Evolutionary conservation across 1,139 yeast species (phyloP).

Genomic region (Saccharomyces hybrid): DNA sequence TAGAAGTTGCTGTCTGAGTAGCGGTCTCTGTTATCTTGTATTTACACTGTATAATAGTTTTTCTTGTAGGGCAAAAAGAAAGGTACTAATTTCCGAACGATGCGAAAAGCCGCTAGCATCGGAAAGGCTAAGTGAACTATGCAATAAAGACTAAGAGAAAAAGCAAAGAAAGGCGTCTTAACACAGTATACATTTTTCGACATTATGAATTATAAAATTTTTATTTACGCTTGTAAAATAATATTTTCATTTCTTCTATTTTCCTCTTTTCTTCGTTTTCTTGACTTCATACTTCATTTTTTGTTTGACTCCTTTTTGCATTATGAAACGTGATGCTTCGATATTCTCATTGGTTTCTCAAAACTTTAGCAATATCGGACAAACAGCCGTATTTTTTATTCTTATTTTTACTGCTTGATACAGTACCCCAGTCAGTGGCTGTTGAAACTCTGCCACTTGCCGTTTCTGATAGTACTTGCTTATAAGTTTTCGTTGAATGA

Average conservation of each 20-base stretch:
- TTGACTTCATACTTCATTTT: not conserved
- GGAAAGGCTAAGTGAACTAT: not conserved
- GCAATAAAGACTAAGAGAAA: not conserved
- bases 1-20: not conserved
- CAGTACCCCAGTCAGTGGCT: slow-evolving; percentile 27
- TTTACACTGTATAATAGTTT: not conserved
- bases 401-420: slow-evolving; percentile 20
- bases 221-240: not conserved
- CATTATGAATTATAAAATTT: not conserved
- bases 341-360: slow-evolving; percentile 10
- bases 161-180: not conserved
- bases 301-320: not conserved
- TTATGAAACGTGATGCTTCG: not conserved
- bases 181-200: not conserved
- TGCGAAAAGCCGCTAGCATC: not conserved
- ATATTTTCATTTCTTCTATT: not conserved
- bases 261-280: not conserved
- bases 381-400: slow-evolving; percentile 27
- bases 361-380: slow-evolving; percentile 22
- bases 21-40: not conserved
- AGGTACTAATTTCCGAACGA: not conserved
- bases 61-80: not conserved
- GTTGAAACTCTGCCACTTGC: slow-evolving; percentile 5
- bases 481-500: slow-evolving; percentile 1
- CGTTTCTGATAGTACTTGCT: slow-evolving; percentile 1